These are phyloP conservation scores for Candida methanosorbosa DNA, from an alignment of 805 yeast species.

Conservation along the genomic window DNA sequence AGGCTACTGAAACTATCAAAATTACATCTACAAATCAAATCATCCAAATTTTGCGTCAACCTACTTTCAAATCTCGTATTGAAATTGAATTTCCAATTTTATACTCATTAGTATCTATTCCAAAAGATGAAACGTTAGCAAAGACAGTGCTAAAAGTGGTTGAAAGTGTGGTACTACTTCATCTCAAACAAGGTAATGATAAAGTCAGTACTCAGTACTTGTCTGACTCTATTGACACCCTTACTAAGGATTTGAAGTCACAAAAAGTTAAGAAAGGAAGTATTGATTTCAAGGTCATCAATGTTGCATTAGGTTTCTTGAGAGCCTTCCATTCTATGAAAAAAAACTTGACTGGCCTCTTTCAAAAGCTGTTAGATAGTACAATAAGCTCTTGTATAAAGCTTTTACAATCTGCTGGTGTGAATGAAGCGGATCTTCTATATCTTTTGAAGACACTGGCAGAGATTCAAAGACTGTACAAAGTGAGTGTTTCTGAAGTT, in stretches of 20 bases:
- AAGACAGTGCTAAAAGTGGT: constrained; percentile 19
- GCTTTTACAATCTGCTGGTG: neutral
- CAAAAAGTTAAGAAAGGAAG: too few species aligned
- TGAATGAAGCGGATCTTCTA: neutral
- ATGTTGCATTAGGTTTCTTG: neutral
- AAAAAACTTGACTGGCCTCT: neutral
- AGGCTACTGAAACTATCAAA: neutral
- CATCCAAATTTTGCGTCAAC: constrained; percentile 34
- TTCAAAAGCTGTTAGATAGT: neutral
- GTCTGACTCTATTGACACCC: too few species aligned
- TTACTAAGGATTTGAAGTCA: neutral
- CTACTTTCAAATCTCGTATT: constrained; percentile 44
- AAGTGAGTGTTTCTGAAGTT: neutral
- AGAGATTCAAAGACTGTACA: constrained; percentile 1
- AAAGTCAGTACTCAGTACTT: constrained; percentile 3
- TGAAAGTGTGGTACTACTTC: constrained; percentile 29
- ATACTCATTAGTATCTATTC: constrained; percentile 5
- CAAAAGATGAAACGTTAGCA: constrained; percentile 6
- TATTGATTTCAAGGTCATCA: neutral
- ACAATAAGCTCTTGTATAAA: too few species aligned
- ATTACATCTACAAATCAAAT: constrained; percentile 9
- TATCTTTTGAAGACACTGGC: neutral
- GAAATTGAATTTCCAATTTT: constrained; percentile 27
- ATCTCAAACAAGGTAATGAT: constrained; percentile 31
- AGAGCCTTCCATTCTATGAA: neutral